Conservation (phyloP, 2,329 filamentous ascomycete species). For the Aspergillus fructus region DNA sequence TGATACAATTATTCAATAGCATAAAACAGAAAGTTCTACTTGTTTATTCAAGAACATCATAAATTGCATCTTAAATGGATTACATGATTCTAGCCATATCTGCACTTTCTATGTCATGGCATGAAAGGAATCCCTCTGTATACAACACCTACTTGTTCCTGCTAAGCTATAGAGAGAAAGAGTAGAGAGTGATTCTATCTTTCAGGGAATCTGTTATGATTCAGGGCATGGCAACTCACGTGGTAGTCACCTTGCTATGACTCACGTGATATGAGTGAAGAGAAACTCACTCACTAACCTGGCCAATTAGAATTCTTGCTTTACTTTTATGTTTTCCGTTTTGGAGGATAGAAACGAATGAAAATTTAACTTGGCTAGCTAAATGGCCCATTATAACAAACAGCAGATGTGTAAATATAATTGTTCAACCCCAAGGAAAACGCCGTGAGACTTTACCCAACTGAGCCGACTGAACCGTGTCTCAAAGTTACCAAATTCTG, state of each 20-base stretch:
- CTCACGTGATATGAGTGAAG: slow-evolving; percentile 1
- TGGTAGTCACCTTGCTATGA: background rate
- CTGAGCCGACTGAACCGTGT: background rate
- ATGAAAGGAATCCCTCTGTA: background rate
- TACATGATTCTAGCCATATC: background rate
- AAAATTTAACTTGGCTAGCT: background rate
- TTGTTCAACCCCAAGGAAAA: background rate
- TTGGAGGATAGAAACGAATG: background rate
- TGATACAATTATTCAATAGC: background rate
- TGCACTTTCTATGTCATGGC: background rate
- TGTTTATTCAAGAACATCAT: background rate
- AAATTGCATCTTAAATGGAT: background rate
- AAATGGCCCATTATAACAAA: background rate
- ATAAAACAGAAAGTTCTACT: background rate
- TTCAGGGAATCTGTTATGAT: background rate
- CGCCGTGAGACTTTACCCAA: background rate
- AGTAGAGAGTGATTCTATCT: background rate
- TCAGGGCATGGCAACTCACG: slow-evolving; percentile 7
- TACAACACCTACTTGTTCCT: background rate
- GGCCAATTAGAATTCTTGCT: too few species aligned
- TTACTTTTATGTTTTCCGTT: too few species aligned
- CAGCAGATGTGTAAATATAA: background rate
- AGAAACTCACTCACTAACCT: too few species aligned
- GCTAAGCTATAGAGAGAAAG: background rate
- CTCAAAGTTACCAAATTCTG: background rate